phyloP scores from a whole-genome alignment of 108 stramenopile species.

The Fragilariopsis cylindrus region DNA sequence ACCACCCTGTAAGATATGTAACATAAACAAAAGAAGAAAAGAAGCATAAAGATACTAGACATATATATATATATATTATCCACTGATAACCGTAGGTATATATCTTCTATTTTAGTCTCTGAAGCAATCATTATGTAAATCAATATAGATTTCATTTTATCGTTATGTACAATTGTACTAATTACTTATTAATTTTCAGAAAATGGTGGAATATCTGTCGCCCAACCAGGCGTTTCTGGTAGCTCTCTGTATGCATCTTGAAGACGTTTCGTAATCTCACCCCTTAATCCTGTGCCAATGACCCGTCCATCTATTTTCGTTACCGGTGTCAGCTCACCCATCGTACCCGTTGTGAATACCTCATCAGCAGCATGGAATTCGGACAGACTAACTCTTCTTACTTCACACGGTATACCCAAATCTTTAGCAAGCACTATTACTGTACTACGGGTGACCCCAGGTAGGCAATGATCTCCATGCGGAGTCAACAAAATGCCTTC shows the following conservation, averaged over 20 bases:
- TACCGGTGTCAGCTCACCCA: slow-evolving; percentile 93
- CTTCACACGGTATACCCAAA: slow-evolving; percentile 66
- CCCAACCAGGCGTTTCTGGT: slow-evolving; percentile 55
- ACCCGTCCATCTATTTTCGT: slow-evolving; percentile 86
- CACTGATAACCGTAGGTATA: too few relatives aligned
- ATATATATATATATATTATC: too few relatives aligned
- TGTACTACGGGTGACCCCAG: slow-evolving; percentile 85
- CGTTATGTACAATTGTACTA: neutral
- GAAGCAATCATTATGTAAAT: too few relatives aligned
- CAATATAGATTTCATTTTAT: neutral
- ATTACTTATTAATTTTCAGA: slow-evolving; percentile 1
- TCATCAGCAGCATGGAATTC: slow-evolving; percentile 91
- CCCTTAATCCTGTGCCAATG: slow-evolving; percentile 63
- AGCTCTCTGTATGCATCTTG: slow-evolving; percentile 74
- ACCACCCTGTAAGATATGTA: too few relatives aligned
- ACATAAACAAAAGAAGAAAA: too few relatives aligned
- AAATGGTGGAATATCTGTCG: slow-evolving; percentile 56
- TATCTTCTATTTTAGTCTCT: too few relatives aligned
- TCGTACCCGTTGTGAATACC: slow-evolving; percentile 93
- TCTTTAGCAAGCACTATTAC: slow-evolving; percentile 69
- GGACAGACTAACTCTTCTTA: slow-evolving; percentile 70
- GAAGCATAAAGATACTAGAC: too few relatives aligned
- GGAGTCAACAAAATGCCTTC: slow-evolving; percentile 83
- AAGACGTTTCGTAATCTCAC: slow-evolving; percentile 66
- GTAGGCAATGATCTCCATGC: slow-evolving; percentile 83